These are phyloP conservation scores for Arthrobotrys sinensis DNA, from an alignment of 2,329 filamentous ascomycete genomes.

Conservation along the genomic window DNA sequence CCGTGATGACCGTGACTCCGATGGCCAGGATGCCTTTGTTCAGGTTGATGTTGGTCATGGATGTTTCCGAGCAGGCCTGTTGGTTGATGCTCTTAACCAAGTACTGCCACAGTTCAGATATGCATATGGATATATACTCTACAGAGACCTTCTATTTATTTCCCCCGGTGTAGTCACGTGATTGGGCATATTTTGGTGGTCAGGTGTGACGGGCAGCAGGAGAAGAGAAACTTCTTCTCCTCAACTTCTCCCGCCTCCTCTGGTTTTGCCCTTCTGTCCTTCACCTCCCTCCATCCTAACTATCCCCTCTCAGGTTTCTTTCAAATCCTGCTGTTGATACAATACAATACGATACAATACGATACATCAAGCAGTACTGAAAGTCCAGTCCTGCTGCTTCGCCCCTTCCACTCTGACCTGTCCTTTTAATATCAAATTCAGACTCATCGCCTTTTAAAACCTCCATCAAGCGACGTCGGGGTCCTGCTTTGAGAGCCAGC, in stretches of 20 bases:
- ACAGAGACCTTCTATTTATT: too few species aligned
- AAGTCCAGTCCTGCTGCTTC: background rate
- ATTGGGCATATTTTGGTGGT: background rate
- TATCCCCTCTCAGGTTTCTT: background rate
- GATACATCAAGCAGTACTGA: background rate
- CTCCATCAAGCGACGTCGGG: background rate
- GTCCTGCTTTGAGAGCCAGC: too few species aligned
- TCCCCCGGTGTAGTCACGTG: background rate
- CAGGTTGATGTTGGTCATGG: constrained; percentile 2
- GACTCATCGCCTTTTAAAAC: background rate
- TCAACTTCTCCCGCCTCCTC: constrained; percentile 2
- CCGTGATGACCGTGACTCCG: constrained; percentile 39
- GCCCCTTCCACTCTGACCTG: too few species aligned
- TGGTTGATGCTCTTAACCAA: background rate
- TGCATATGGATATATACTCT: too few species aligned
- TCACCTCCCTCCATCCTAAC: background rate
- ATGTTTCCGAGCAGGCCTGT: too few species aligned
- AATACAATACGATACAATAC: too few species aligned
- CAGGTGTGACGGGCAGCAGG: constrained; percentile 12
- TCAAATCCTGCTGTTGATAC: too few species aligned
- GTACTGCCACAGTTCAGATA: too few species aligned
- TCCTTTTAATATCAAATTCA: background rate
- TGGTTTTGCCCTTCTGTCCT: background rate
- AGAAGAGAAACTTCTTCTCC: background rate
- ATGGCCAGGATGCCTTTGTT: constrained; percentile 30